These are phyloP conservation scores for Plantago lanceolata DNA, from an alignment of 305 asterid genomes.

Conservation along the genomic window DNA sequence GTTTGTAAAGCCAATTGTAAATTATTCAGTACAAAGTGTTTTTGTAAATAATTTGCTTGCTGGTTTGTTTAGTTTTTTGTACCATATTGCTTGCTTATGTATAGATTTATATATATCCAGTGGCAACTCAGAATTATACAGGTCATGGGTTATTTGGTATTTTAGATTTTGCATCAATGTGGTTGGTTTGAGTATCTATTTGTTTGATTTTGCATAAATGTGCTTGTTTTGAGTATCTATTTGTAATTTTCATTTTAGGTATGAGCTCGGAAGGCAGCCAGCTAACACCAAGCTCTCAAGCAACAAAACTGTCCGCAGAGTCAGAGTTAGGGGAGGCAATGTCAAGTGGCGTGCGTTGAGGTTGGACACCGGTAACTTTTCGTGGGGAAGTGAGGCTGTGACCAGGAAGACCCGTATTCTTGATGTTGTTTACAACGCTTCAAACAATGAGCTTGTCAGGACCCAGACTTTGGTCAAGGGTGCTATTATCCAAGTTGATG, in stretches of 20 bases:
- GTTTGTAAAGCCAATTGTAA: too few species aligned
- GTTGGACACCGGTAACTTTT: slow-evolving; percentile 66
- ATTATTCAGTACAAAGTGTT: too few species aligned
- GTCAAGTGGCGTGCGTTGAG: slow-evolving; percentile 82
- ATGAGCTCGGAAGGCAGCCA: slow-evolving; percentile 74
- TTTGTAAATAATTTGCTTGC: too few species aligned
- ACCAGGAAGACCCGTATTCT: slow-evolving; percentile 68
- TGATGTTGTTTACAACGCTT: slow-evolving; percentile 68
- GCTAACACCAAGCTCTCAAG: slow-evolving; percentile 65
- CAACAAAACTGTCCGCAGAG: slow-evolving; percentile 67
- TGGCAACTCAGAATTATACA: too few species aligned
- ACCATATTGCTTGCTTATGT: too few species aligned
- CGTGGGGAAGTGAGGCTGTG: slow-evolving; percentile 82
- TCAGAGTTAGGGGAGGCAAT: slow-evolving; percentile 73
- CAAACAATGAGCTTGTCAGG: slow-evolving; percentile 71
- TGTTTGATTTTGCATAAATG: neutral
- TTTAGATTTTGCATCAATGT: neutral
- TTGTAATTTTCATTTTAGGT: slow-evolving; percentile 42
- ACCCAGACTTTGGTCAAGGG: slow-evolving; percentile 70
- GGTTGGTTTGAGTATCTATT: neutral
- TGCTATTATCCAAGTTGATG: slow-evolving; percentile 73
- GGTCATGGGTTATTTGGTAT: too few species aligned
- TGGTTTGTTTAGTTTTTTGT: too few species aligned
- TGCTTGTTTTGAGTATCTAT: neutral
- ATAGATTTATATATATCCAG: too few species aligned